Base-by-base conservation (phyloP, 129 eudicot genomes). In the Flaveria robusta region DNA sequence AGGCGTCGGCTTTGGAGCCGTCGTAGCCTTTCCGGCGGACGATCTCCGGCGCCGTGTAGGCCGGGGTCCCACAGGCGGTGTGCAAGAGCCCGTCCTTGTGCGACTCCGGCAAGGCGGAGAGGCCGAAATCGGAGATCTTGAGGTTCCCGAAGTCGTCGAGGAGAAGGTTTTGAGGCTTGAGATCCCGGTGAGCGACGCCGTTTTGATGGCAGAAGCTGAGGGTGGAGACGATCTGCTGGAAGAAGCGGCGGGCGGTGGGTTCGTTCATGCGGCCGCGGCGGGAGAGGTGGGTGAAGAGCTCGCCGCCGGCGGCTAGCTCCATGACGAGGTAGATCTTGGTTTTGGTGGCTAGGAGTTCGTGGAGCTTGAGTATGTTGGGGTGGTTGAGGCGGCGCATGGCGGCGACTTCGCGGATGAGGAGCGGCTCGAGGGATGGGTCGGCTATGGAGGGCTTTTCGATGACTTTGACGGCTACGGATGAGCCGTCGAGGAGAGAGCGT, bases 221-320 rank as follows among this genome's bases (percentile, higher is more conserved):
- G 22, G 98, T 88, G 12, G 96, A 90, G 9, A 88, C 87, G 2
- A 93, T 76, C 58, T 93, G 97, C 26, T 85, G 90, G 22, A 93
- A 88, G 65, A 70, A 89, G 22, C 68, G 13, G 4, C 91, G 77
- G 0, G 96, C 96, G 10, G 88, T 66, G 20, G 88, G 42, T 64
- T 92, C 97, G 9, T 89, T 66, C 79, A 93, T 74, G 10, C 89
- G 85, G 13, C 93, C 88, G 1, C 84, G 82, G 23, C 81, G 88
- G 20, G 79, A n/a, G 13, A 93, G 80, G 74, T 88, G 84, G 1
- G 88, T 45, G 68, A 84, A 85, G 2, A 81, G 89, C 71, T 93
- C 96, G 9, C 96, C 96, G 9, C 90, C 92, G 20, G 70, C 45
- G 20, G 98, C 98, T n/a, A 90, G 89, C 19, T 93, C 97, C 92